Base-by-base conservation (phyloP, 75 land plant genomes). In the Cupressus sempervirens region DNA sequence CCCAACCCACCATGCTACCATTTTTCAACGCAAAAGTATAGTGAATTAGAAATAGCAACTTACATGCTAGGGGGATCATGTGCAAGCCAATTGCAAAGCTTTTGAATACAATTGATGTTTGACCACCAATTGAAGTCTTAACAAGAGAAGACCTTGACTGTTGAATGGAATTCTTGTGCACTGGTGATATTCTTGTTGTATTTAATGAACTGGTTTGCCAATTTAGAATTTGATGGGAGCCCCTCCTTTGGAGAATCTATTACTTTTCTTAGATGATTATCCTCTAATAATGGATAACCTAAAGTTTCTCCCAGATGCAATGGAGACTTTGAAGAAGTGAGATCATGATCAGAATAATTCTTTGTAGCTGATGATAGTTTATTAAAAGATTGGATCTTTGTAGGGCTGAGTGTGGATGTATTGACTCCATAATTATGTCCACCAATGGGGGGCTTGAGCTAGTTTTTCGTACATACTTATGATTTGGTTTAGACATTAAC, bases 261-360 rank as follows among this genome's bases (percentile, higher is more conserved):
- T n/a, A n/a, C n/a, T n/a, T n/a, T n/a, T n/a, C n/a, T n/a, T n/a
- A n/a, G n/a, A n/a, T n/a, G n/a, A n/a, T n/a, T n/a, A 62, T 96
- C 98, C 81, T 96, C 95, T 85, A 95, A 43, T 29, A 85, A 32
- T n/a, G 90, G 84, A 83, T 62, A 88, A 54, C 87, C 75, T 82
- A 84, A 85, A 83, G 87, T 73, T 18, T 93, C 93, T 87, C 65
- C 89, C 20, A 88, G 83, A 76, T 88, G 86, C 77, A 92, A 82
- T 14, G 90, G 87, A 40, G 93, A 91, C 87, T 88, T 94, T 80
- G 90, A 85, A 72, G 93, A 82, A 80, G 85, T 74, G 53, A 91
- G 76, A 73, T 96, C 96, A 84, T 89, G 91, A 58, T 96, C 97
- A 80, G 94, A 88, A 53, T 45, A 48, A 83, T 81, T 86, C 54